A percentile compares a stretch with the other conserved stretches of the same genome.
These are phyloP conservation scores for Podaxis carcinomalis DNA, from an alignment of 768 basidiomycete genomes.

Conservation along the genomic window DNA sequence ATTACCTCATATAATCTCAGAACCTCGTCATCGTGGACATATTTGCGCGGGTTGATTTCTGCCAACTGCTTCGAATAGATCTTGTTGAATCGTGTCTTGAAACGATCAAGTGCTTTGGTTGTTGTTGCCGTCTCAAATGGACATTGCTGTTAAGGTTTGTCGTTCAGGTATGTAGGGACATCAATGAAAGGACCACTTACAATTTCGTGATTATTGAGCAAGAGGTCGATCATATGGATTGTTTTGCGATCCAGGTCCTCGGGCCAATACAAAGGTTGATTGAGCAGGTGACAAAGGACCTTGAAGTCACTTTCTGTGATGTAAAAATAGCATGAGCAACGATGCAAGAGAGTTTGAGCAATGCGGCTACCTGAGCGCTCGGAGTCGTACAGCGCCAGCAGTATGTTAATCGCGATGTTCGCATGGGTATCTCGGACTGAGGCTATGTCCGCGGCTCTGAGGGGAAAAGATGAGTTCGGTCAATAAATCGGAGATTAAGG, in stretches of 20 bases:
- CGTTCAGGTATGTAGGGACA: neutral
- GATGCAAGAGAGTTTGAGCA: neutral
- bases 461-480: slow-evolving; percentile 7
- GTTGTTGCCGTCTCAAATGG: slow-evolving; percentile 52
- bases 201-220: slow-evolving; percentile 46
- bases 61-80: slow-evolving; percentile 39
- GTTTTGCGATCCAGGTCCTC: slow-evolving; percentile 30
- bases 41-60: slow-evolving; percentile 29
- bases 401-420: slow-evolving; percentile 53
- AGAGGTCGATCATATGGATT: slow-evolving; percentile 42
- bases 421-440: slow-evolving; percentile 39
- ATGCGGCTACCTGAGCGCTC: slow-evolving; percentile 37
- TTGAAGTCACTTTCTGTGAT: slow-evolving; percentile 57
- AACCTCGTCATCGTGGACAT: slow-evolving; percentile 32
- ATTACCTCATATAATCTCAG: slow-evolving; percentile 14
- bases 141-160: slow-evolving; percentile 39
- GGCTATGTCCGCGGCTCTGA: slow-evolving; percentile 16
- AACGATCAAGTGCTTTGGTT: slow-evolving; percentile 51
- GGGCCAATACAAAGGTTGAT: slow-evolving; percentile 48
- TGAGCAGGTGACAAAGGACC: slow-evolving; percentile 56
- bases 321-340: neutral
- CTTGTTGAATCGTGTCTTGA: slow-evolving; percentile 42
- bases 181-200: slow-evolving; percentile 26
- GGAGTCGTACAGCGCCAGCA: slow-evolving; percentile 43
- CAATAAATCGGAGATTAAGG: neutral